Evolutionary conservation across 108 stramenopile species (phyloP), one percentile per base, ranked within the genome.

Genomic region (Phaeodactylum tricornutum): DNA sequence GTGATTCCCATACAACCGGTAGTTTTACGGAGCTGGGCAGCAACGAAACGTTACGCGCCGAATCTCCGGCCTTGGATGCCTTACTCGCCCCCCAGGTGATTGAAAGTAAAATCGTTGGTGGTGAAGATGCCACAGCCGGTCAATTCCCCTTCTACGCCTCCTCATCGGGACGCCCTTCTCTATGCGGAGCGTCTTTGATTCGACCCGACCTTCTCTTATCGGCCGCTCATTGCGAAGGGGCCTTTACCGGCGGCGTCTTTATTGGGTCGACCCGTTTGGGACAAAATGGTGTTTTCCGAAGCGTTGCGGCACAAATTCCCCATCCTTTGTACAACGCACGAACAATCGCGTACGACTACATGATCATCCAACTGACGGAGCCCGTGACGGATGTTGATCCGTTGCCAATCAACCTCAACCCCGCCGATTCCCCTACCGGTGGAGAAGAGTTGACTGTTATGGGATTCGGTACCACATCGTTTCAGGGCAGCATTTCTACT

Each of bases 151-250:
- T n/a, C n/a, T n/a, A n/a, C n/a, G n/a, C n/a, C n/a, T n/a, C n/a
- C n/a, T n/a, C n/a, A n/a, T n/a, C n/a, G n/a, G n/a, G n/a, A n/a
- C n/a, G n/a, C n/a, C n/a, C n/a, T n/a, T n/a, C n/a, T n/a, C 32
- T 55, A 12, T 69, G 68, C 31, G 68, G 68, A 3, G 68, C 41
- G 14, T 23, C 44, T 11, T 37, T 69, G n/a, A 69, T 69, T 27
- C 48, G 51, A 19, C 46, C 63, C 11, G 62, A 69, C 26, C 48
- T 69, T 16, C 23, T 69, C 12, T 16, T 69, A 0, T 51, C 68
- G 23, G 68, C 68, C 27, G 68, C 68, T 2, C 68, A 69, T 42
- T 69, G 68, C 25, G 43, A 57, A 17, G 55, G 49, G 2, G 55
- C 32, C 2, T 65, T 58, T 46, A 44, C 51, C 20, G 51, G 37